Percentiles rank a stretch among this genome's conserved stretches.
Conservation (phyloP, 2,329 filamentous ascomycete genomes). For the Sclerotinia trifoliorum region DNA sequence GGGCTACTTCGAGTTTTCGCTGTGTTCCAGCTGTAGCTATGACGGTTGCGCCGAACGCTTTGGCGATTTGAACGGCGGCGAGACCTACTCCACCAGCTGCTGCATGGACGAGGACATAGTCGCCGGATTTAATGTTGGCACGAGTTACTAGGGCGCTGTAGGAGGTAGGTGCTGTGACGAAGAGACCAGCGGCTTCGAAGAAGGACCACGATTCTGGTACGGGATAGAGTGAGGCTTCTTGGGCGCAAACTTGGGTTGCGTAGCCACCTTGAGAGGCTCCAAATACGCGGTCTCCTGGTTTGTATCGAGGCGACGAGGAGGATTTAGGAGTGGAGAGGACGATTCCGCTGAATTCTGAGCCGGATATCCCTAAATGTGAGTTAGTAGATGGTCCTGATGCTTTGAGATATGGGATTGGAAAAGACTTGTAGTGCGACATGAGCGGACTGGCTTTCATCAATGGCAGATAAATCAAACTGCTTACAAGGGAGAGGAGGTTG, state of each 20-base stretch:
- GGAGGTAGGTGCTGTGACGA: conserved; percentile 87
- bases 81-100: conserved; percentile 90
- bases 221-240: conserved; percentile 66
- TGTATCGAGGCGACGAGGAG: conserved; percentile 58
- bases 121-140: conserved; percentile 73
- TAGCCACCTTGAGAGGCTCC: conserved; percentile 85
- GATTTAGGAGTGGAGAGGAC: conserved; percentile 64
- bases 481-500: conserved; percentile 78
- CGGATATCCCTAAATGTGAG: conserved; percentile 56
- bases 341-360: conserved; percentile 81
- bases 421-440: background rate
- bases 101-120: conserved; percentile 87
- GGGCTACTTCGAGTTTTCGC: conserved; percentile 77
- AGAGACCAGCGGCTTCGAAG: conserved; percentile 81
- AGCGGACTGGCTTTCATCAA: background rate
- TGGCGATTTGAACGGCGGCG: conserved; percentile 89
- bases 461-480: background rate
- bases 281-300: conserved; percentile 79
- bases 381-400: background rate
- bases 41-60: conserved; percentile 88
- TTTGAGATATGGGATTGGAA: no score
- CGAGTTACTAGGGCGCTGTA: conserved; percentile 80
- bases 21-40: conserved; percentile 83
- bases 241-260: conserved; percentile 69
- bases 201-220: conserved; percentile 81